Conservation (phyloP, 1,139 yeast species). For the Diutina rugosa region DNA sequence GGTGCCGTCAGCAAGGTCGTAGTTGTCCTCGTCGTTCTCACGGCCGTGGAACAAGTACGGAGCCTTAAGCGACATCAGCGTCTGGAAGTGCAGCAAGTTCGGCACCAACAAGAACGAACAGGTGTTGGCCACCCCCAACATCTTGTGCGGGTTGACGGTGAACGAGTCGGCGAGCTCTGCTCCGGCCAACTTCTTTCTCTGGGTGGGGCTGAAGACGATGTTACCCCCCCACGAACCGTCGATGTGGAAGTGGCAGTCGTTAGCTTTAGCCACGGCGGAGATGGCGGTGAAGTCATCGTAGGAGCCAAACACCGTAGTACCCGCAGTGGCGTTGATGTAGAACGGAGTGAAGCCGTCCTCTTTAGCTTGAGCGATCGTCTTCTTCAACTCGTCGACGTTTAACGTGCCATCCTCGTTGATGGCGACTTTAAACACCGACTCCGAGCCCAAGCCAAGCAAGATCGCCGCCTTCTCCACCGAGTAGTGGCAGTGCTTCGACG, state of each 20-base stretch:
- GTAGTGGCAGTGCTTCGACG: slow-evolving; percentile 68
- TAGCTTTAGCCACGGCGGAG: slow-evolving; percentile 36
- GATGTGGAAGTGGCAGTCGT: slow-evolving; percentile 64
- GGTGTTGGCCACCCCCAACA: slow-evolving; percentile 84
- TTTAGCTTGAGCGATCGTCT: slow-evolving; percentile 29
- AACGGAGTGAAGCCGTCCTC: slow-evolving; percentile 54
- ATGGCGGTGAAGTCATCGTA: slow-evolving; percentile 57
- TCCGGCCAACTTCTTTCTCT: slow-evolving; percentile 40
- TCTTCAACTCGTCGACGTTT: slow-evolving; percentile 35
- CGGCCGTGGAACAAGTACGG: slow-evolving; percentile 70
- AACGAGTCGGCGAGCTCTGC: slow-evolving; percentile 61
- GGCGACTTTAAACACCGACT: slow-evolving; percentile 49
- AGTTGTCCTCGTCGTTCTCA: slow-evolving; percentile 40
- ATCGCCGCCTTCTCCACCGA: slow-evolving; percentile 78
- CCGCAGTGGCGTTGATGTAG: slow-evolving; percentile 75
- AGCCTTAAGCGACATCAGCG: slow-evolving; percentile 65
- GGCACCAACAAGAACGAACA: slow-evolving; percentile 73
- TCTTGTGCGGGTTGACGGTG: slow-evolving; percentile 78
- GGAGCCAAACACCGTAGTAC: slow-evolving; percentile 82
- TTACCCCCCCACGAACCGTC: slow-evolving; percentile 95
- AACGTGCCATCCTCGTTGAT: slow-evolving; percentile 47
- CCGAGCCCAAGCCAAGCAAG: slow-evolving; percentile 58
- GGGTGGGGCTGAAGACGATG: slow-evolving; percentile 49
- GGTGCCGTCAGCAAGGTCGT: slow-evolving; percentile 79
- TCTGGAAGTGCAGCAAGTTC: slow-evolving; percentile 50